Evolutionary conservation across 2,329 filamentous ascomycete genomes (phyloP).

Genomic region (Fusarium incarnatum): DNA sequence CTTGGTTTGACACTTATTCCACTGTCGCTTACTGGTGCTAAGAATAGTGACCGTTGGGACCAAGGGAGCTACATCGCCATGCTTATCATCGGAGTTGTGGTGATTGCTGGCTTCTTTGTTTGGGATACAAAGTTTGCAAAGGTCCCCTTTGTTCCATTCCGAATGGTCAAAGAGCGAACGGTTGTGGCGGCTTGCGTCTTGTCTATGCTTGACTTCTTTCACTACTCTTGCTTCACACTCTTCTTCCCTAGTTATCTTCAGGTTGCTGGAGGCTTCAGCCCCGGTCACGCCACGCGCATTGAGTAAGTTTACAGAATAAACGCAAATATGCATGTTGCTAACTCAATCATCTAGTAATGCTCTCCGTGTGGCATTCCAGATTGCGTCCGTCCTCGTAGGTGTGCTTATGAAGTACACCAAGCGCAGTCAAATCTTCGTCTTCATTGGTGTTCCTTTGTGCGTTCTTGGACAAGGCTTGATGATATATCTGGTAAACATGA

Average conservation of each 20-base stretch:
- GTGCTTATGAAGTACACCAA: constrained; percentile 53
- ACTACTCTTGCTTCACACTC: constrained; percentile 54
- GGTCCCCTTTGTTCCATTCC: constrained; percentile 54
- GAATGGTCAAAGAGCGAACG: constrained; percentile 54
- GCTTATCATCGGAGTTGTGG: constrained; percentile 46
- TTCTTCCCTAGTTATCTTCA: constrained; percentile 57
- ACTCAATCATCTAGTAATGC: constrained; percentile 38
- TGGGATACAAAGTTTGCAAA: constrained; percentile 54
- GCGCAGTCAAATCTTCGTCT: constrained; percentile 49
- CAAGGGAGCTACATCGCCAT: constrained; percentile 53
- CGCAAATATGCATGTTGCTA: rapidly evolving
- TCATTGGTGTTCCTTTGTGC: constrained; percentile 47
- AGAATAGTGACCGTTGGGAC: constrained; percentile 49
- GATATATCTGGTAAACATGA: constrained; percentile 48
- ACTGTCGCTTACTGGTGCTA: constrained; percentile 53
- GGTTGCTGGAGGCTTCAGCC: constrained; percentile 52
- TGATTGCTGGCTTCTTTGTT: constrained; percentile 46
- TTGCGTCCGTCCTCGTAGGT: constrained; percentile 51
- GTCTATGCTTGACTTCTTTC: constrained; percentile 53
- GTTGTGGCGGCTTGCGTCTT: constrained; percentile 54
- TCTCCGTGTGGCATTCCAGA: constrained; percentile 52
- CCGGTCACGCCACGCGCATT: constrained; percentile 53
- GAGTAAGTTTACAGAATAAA: constrained; percentile 35
- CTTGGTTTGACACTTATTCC: constrained; percentile 52
- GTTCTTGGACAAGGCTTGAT: constrained; percentile 52